Evolutionary conservation across 2,329 filamentous ascomycete genomes (phyloP).

Genomic region (Arthrinium puccinioides): DNA sequence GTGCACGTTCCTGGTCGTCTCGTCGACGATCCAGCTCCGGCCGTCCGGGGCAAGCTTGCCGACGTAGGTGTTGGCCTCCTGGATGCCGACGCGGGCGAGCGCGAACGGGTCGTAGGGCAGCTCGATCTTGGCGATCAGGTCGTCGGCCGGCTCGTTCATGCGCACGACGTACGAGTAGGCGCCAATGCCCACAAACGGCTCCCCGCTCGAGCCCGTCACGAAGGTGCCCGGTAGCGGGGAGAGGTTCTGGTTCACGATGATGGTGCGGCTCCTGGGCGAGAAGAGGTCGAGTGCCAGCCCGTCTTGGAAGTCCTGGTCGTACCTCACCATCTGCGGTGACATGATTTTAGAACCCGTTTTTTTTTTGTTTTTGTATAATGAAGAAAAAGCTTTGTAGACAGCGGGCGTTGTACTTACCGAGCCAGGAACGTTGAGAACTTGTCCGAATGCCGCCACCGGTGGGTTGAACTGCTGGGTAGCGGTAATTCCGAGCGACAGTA

Average conservation of each 20-base stretch:
- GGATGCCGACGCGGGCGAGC: background rate
- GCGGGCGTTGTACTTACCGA: too few species aligned
- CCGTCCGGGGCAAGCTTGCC: background rate
- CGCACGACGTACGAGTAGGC: slow-evolving; percentile 24
- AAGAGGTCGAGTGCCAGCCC: slow-evolving; percentile 24
- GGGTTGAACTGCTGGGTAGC: too few species aligned
- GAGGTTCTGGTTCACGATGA: slow-evolving; percentile 21
- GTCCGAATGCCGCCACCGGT: too few species aligned
- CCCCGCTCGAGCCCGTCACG: slow-evolving; percentile 20
- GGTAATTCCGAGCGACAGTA: too few species aligned
- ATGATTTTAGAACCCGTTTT: too few species aligned
- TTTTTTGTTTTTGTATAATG: too few species aligned
- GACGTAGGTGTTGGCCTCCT: slow-evolving; percentile 4
- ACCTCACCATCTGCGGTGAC: too few species aligned
- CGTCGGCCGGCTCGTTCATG: slow-evolving; percentile 21
- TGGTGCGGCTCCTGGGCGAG: slow-evolving; percentile 21
- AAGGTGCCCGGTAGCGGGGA: slow-evolving; percentile 19
- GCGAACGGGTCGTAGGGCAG: slow-evolving; percentile 14
- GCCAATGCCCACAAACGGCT: slow-evolving; percentile 18
- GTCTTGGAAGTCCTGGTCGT: slow-evolving; percentile 24
- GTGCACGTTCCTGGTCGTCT: slow-evolving; percentile 1
- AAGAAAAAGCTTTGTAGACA: too few species aligned
- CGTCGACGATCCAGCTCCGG: background rate
- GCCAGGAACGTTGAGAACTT: too few species aligned
- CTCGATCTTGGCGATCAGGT: slow-evolving; percentile 26